A percentile compares a stretch with the other conserved stretches of the same genome.
Conservation (phyloP, 148 eudicot genomes). For the Pharnaceum exiguum region DNA sequence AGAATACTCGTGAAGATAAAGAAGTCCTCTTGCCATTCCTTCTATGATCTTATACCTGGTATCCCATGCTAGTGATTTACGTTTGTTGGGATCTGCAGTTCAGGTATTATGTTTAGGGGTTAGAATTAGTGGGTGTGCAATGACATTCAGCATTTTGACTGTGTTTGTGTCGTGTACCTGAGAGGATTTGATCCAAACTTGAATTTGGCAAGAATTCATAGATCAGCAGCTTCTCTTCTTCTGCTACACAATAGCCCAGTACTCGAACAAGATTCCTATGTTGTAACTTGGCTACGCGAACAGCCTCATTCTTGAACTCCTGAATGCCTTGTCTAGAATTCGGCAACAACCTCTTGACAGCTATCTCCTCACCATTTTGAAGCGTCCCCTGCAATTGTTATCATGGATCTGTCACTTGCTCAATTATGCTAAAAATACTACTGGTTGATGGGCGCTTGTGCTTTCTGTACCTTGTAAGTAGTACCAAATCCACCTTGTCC, state of each 20-base stretch:
- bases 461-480: conserved; percentile 24
- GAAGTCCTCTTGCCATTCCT: conserved; percentile 25
- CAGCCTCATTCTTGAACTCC: conserved; percentile 28
- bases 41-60: conserved; percentile 18
- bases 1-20: conserved; percentile 32
- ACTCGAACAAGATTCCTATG: conserved; percentile 30
- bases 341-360: conserved; percentile 29
- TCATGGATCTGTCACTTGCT: not conserved
- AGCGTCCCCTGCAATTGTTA: conserved; percentile 19
- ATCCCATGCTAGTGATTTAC: conserved; percentile 14
- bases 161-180: conserved; percentile 1
- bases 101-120: too few relatives aligned
- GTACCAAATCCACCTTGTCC: conserved; percentile 30
- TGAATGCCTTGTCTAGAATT: conserved; percentile 19
- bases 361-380: conserved; percentile 20
- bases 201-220: conserved; percentile 25
- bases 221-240: conserved; percentile 27
- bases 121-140: too few relatives aligned
- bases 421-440: not conserved
- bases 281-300: conserved; percentile 32
- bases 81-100: conserved; percentile 12
- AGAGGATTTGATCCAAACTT: conserved; percentile 16
- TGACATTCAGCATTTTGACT: too few relatives aligned
- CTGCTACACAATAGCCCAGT: conserved; percentile 23
- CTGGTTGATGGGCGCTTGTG: too few relatives aligned